These are phyloP conservation scores for Lolium rigidum DNA, from an alignment of 176 grass and related monocot species.

Conservation along the genomic window DNA sequence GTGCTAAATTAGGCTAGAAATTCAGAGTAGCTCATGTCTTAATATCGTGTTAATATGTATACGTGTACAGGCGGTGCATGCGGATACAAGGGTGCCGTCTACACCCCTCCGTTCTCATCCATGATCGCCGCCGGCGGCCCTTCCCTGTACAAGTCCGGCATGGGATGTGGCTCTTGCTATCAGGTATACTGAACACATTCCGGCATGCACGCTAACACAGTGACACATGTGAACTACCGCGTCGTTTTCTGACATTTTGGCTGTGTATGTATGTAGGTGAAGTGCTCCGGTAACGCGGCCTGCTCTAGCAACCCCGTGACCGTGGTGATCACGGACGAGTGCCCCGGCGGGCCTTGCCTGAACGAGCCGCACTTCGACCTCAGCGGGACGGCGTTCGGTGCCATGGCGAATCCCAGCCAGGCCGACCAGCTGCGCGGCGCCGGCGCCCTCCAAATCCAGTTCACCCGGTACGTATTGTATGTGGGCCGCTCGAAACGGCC, in stretches of 20 bases:
- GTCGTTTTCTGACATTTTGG: not conserved
- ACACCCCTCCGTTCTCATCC: constrained; percentile 58
- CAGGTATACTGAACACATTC: constrained; percentile 25
- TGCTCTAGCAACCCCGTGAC: constrained; percentile 65
- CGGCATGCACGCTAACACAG: not conserved
- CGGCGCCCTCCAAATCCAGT: constrained; percentile 59
- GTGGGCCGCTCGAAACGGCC: not conserved
- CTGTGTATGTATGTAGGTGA: constrained; percentile 42
- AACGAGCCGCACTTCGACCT: constrained; percentile 70
- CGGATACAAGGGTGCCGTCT: constrained; percentile 63
- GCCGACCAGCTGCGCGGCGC: constrained; percentile 63
- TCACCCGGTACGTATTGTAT: constrained; percentile 48
- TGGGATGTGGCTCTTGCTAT: constrained; percentile 71
- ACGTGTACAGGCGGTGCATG: constrained; percentile 59
- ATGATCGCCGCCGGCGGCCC: constrained; percentile 70
- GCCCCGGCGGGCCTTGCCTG: constrained; percentile 56
- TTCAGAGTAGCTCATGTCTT: not conserved
- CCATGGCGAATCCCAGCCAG: constrained; percentile 57
- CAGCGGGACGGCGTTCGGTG: constrained; percentile 74
- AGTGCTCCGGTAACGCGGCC: constrained; percentile 50
- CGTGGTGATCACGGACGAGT: constrained; percentile 62
- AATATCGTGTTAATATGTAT: not conserved
- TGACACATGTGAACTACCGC: not conserved
- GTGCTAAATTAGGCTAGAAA: not conserved
- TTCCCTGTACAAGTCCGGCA: constrained; percentile 53